Percentiles rank a stretch among this genome's conserved stretches.
These are phyloP conservation scores for Pyrenula massariospora DNA, from an alignment of 495 filamentous ascomycete species.

Conservation along the genomic window DNA sequence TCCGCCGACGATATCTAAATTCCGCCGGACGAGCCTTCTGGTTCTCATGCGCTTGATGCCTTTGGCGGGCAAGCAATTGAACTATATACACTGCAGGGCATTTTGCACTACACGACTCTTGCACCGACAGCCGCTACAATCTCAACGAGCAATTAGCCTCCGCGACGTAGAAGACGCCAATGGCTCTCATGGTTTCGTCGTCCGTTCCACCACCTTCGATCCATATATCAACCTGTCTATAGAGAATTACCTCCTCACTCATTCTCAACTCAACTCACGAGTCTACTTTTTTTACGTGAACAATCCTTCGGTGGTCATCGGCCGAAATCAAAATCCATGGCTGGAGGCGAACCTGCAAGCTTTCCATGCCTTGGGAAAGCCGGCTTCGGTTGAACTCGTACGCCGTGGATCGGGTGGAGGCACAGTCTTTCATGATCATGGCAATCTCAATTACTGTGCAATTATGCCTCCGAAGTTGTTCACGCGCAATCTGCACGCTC, in stretches of 20 bases:
- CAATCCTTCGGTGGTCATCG: conserved; percentile 73
- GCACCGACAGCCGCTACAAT: background rate
- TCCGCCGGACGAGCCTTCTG: too few relatives aligned
- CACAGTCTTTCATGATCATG: conserved; percentile 82
- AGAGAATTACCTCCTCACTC: conserved; percentile 77
- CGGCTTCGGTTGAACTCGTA: conserved; percentile 24
- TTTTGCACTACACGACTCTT: background rate
- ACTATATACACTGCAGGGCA: background rate
- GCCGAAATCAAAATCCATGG: conserved; percentile 97
- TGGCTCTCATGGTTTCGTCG: background rate
- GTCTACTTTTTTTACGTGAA: conserved; percentile 85
- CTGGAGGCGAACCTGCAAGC: conserved; percentile 67
- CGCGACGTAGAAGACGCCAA: background rate
- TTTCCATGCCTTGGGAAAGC: conserved; percentile 18
- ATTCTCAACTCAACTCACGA: conserved; percentile 54
- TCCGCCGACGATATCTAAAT: too few relatives aligned
- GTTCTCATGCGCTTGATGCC: background rate
- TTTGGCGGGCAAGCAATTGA: background rate
- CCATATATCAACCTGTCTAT: conserved; percentile 94
- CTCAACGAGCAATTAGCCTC: background rate
- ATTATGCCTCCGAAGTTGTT: conserved; percentile 67
- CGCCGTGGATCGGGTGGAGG: conserved; percentile 81
- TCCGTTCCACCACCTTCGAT: conserved; percentile 64
- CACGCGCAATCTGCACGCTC: conserved; percentile 74
- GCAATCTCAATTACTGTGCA: conserved; percentile 89